Percentiles rank a stretch among this genome's conserved stretches.
Conservation (phyloP, 148 eudicot genomes). For the Fagopyrum homotropicum region DNA sequence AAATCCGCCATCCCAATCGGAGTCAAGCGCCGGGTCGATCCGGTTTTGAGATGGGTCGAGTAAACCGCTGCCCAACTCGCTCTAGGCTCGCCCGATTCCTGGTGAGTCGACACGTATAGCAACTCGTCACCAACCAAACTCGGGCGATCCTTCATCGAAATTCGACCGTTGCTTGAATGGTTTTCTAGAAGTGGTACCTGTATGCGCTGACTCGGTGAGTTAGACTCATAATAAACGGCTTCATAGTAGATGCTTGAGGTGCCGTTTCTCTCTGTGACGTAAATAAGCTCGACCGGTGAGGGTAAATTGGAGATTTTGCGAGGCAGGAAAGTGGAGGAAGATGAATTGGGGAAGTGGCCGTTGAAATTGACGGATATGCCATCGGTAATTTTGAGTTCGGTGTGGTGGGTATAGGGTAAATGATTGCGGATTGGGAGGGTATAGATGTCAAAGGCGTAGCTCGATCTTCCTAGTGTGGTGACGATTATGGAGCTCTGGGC, state of each 20-base stretch:
- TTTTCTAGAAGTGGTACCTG: conserved; percentile 30
- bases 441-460: conserved; percentile 64
- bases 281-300: conserved; percentile 31
- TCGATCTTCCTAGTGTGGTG: conserved; percentile 44
- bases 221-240: conserved; percentile 14
- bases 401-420: conserved; percentile 9
- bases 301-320: background rate
- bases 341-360: conserved; percentile 47
- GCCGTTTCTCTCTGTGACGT: conserved; percentile 66
- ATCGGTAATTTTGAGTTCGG: conserved; percentile 57
- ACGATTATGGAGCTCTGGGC: conserved; percentile 35
- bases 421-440: conserved; percentile 31
- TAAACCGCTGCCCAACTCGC: conserved; percentile 88
- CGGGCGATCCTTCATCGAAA: conserved; percentile 74
- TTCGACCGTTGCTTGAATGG: conserved; percentile 12
- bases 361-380: conserved; percentile 70
- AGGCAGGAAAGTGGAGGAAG: conserved; percentile 18
- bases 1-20: conserved; percentile 70
- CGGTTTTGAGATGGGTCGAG: conserved; percentile 48
- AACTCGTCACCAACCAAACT: conserved; percentile 52
- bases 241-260: conserved; percentile 40
- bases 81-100: conserved; percentile 45
- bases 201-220: conserved; percentile 25
- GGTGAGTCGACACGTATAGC: conserved; percentile 70
- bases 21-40: conserved; percentile 64